phyloP scores from a whole-genome alignment of 345 rosid species.

The Psidium guajava region DNA sequence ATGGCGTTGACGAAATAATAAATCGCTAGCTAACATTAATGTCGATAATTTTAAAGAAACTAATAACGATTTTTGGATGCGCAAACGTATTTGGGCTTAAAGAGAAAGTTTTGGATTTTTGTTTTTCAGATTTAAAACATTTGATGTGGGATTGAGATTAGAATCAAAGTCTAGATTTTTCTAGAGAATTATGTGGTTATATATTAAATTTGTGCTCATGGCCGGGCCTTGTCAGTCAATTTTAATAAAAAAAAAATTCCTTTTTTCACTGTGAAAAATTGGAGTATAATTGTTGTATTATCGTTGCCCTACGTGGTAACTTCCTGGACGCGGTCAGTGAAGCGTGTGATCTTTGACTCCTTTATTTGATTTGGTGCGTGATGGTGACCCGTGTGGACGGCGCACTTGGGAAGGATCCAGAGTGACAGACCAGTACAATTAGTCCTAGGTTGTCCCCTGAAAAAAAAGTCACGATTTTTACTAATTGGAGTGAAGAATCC shows the following conservation, averaged over 20 bases:
- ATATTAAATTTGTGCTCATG: not conserved
- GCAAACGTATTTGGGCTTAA: not conserved
- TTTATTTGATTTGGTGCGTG: not conserved
- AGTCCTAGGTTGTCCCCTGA: not conserved
- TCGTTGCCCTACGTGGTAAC: not conserved
- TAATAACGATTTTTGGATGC: not conserved
- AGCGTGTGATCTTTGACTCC: not conserved
- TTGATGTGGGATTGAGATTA: not conserved
- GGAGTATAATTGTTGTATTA: not conserved
- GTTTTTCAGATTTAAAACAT: not conserved
- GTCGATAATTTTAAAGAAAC: not conserved
- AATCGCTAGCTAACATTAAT: rapidly evolving
- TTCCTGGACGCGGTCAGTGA: not conserved
- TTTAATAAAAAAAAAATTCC: not conserved
- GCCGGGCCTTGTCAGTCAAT: not conserved
- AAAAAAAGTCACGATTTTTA: not conserved
- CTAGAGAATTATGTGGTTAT: not conserved
- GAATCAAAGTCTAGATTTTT: not conserved
- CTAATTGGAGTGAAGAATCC: not conserved
- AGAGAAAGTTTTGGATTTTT: not conserved
- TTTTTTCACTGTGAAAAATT: not conserved
- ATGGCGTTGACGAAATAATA: not conserved
- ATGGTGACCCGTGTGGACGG: not conserved
- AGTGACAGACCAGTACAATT: not conserved
- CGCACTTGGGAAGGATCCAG: not conserved